phyloP scores from a whole-genome alignment of 768 basidiomycete genomes.

The Stropharia rugosoannulata region DNA sequence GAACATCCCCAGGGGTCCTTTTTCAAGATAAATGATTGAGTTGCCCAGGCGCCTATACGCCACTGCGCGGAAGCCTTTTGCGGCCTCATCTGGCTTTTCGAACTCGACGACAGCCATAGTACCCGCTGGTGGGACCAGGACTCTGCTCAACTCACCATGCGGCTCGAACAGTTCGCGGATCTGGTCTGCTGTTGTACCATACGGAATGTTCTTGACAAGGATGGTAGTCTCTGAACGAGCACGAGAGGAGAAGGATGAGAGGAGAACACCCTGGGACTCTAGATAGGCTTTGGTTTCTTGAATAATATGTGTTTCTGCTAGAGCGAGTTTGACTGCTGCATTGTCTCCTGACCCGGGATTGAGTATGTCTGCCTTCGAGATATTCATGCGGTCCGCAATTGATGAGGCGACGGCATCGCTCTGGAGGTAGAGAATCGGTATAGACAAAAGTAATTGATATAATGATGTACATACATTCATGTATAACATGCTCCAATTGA shows the following conservation, averaged over 20 bases:
- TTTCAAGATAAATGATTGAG: constrained; percentile 90
- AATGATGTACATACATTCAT: constrained; percentile 84
- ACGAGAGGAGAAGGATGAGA: constrained; percentile 54
- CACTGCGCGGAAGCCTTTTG: constrained; percentile 75
- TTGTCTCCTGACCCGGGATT: constrained; percentile 75
- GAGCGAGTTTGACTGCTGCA: constrained; percentile 90
- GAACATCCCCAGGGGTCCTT: constrained; percentile 87
- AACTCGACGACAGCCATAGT: constrained; percentile 93
- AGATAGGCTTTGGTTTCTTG: constrained; percentile 92
- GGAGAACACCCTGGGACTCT: constrained; percentile 69
- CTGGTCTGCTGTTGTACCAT: constrained; percentile 73
- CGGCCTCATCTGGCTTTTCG: constrained; percentile 66
- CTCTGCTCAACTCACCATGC: constrained; percentile 67
- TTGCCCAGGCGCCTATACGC: constrained; percentile 89
- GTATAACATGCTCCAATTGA: constrained; percentile 93
- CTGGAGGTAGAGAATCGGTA: constrained; percentile 36
- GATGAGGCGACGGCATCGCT: constrained; percentile 93
- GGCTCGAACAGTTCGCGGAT: constrained; percentile 79
- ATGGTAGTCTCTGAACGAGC: constrained; percentile 77
- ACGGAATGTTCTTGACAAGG: constrained; percentile 96
- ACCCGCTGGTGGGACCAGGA: constrained; percentile 88
- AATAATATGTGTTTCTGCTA: constrained; percentile 96
- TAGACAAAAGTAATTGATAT: constrained; percentile 12
- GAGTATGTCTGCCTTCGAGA: constrained; percentile 85
- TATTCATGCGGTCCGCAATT: constrained; percentile 84